Evolutionary conservation across 768 basidiomycete genomes (phyloP), one percentile per base, ranked within the genome.

Genomic region (Trametes cinnabarina): DNA sequence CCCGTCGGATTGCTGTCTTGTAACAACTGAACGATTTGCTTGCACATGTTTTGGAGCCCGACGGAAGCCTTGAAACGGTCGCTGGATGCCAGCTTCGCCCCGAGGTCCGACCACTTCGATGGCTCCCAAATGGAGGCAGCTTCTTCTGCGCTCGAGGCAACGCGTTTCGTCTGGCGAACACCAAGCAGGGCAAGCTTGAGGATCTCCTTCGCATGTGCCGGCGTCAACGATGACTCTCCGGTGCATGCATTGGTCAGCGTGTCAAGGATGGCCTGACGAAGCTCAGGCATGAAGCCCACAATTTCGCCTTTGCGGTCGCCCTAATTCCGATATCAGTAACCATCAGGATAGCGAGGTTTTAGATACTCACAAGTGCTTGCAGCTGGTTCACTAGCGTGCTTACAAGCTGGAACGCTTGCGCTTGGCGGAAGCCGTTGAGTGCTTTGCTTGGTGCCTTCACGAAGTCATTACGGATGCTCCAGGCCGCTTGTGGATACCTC

Each of bases 181-280:
- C 82, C 82, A 19, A 79, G 66, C 25, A 91, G 73, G 0, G 77
- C 86, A 50, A 90, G 72, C 71, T 91, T 94, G 55, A 93, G 70
- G 19, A 93, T 69, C n/a, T 90, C 88, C 72, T 92, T 96, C 66
- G 88, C 66, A 61, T 92, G 89, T 1, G 82, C 69, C 1, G 86
- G 77, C 15, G 82, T 85, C 41, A 87, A 69, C 39, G 67, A 62
- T 23, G 76, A 34, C 10, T 52, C 72, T 25, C 81, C 77, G 4
- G 77, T 73, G 61, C 83, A 82, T 6, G 85, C 80, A 14, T 72
- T 70, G 1, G 75, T 72, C 28, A 84, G 70, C 44, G 81, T 67
- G 19, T 76, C 75, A 30, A 83, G 74, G 48, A 92, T 67, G 3
- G 72, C 72, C 48, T 77, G 64, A 39, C 80, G 81, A 42, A 92